Evolutionary conservation across 257 asterid genomes (phyloP).

Genomic region (Leonotis leonurus): DNA sequence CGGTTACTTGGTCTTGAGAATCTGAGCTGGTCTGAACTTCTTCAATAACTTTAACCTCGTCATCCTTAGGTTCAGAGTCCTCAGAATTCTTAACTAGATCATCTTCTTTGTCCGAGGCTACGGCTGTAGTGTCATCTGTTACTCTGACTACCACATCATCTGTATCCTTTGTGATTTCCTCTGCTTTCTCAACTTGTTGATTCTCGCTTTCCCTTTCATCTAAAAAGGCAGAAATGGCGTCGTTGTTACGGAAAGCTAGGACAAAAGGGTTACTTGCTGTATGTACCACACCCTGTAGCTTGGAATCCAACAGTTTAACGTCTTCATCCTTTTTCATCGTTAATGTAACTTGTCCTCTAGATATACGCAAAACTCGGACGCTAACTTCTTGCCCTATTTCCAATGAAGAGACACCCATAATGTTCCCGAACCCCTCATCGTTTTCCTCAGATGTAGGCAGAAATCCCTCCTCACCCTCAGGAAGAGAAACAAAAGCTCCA

Average conservation of each 20-base stretch:
- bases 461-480: slow-evolving; percentile 98
- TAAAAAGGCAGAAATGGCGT: slow-evolving; percentile 64
- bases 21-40: slow-evolving; percentile 40
- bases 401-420: slow-evolving; percentile 68
- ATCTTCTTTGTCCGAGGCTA: slow-evolving; percentile 26
- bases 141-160: neutral
- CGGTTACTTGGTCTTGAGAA: slow-evolving; percentile 23
- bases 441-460: slow-evolving; percentile 73
- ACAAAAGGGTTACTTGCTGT: slow-evolving; percentile 78
- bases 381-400: slow-evolving; percentile 78
- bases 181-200: slow-evolving; percentile 23
- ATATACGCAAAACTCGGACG: slow-evolving; percentile 77
- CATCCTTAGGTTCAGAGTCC: slow-evolving; percentile 20
- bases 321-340: slow-evolving; percentile 86
- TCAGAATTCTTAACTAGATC: slow-evolving; percentile 15
- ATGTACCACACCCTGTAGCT: slow-evolving; percentile 56
- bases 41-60: slow-evolving; percentile 19
- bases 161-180: slow-evolving; percentile 21
- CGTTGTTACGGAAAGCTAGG: slow-evolving; percentile 60
- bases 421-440: slow-evolving; percentile 49
- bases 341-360: slow-evolving; percentile 72
- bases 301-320: slow-evolving; percentile 44
- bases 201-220: slow-evolving; percentile 53
- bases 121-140: slow-evolving; percentile 12
- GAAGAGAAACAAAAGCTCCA: slow-evolving; percentile 86